phyloP scores from a whole-genome alignment of 352 stramenopile species.

The Thalassiosira mediterranea region DNA sequence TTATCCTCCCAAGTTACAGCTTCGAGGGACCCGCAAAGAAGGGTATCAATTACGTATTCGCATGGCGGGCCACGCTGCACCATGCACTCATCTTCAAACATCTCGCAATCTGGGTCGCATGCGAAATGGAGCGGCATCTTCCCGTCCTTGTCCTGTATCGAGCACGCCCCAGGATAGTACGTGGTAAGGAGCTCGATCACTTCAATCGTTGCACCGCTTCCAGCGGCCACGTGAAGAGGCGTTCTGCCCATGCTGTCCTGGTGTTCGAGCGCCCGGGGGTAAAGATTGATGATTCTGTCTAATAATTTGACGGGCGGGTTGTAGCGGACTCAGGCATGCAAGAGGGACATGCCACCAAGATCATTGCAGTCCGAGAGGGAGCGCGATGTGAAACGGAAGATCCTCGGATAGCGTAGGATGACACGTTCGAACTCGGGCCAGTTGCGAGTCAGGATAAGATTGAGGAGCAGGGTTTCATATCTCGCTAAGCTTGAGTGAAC shows the following conservation, averaged over 20 bases:
- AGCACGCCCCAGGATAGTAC: conserved; percentile 24
- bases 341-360: conserved; percentile 14
- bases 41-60: background rate
- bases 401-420: background rate
- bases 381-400: conserved; percentile 3
- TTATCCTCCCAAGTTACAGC: conserved; percentile 3
- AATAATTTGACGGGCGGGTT: conserved; percentile 2
- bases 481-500: background rate
- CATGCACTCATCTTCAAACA: background rate
- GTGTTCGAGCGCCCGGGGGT: conserved; percentile 15
- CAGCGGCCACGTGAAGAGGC: conserved; percentile 44
- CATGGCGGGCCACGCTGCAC: background rate
- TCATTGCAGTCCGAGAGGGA: background rate
- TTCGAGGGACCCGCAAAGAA: conserved; percentile 7
- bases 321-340: conserved; percentile 2
- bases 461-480: background rate
- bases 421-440: conserved; percentile 10
- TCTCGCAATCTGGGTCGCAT: conserved; percentile 17
- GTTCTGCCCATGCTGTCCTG: conserved; percentile 21
- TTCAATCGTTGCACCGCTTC: conserved; percentile 8
- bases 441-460: background rate
- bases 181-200: conserved; percentile 18
- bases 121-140: conserved; percentile 42
- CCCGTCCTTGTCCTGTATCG: conserved; percentile 32
- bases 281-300: conserved; percentile 24